Evolutionary conservation across 345 rosid species (phyloP).

Genomic region (Orychophragmus violaceus): DNA sequence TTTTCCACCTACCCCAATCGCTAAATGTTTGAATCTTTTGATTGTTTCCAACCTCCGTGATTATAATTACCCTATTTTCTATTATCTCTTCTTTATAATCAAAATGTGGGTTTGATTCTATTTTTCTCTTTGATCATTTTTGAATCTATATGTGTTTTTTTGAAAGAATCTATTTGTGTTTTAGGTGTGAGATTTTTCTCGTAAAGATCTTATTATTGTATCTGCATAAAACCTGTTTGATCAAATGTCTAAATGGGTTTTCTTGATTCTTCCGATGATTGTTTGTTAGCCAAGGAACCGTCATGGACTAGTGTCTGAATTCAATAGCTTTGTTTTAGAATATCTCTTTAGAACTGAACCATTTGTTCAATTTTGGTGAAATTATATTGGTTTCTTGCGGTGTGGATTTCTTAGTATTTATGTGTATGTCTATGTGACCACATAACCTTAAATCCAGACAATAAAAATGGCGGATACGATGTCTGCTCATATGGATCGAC

Average conservation of each 20-base stretch:
- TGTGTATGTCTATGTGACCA: conserved; percentile 16
- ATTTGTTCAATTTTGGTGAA: background rate
- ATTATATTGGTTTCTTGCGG: background rate
- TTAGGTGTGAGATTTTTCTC: background rate
- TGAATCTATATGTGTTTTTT: too few relatives aligned
- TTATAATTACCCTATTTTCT: background rate
- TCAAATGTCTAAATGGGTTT: background rate
- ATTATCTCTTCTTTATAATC: background rate
- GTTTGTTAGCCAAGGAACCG: conserved; percentile 1
- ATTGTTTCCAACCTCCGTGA: conserved; percentile 20
- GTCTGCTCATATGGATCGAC: conserved; percentile 40
- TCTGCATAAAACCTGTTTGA: conserved; percentile 1
- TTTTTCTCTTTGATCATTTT: too few relatives aligned
- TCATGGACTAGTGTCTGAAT: background rate
- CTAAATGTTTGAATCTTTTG: conserved; percentile 13
- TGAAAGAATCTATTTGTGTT: too few relatives aligned
- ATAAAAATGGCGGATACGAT: conserved; percentile 41
- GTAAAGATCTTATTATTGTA: background rate
- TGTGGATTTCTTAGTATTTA: background rate
- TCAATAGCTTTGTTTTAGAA: background rate
- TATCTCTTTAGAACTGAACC: background rate
- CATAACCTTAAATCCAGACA: conserved; percentile 7
- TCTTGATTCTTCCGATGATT: background rate
- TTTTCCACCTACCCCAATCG: background rate
- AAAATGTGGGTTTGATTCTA: conserved; percentile 3